phyloP scores from a whole-genome alignment of 306 rosid species.

The Canavalia ensiformis region DNA sequence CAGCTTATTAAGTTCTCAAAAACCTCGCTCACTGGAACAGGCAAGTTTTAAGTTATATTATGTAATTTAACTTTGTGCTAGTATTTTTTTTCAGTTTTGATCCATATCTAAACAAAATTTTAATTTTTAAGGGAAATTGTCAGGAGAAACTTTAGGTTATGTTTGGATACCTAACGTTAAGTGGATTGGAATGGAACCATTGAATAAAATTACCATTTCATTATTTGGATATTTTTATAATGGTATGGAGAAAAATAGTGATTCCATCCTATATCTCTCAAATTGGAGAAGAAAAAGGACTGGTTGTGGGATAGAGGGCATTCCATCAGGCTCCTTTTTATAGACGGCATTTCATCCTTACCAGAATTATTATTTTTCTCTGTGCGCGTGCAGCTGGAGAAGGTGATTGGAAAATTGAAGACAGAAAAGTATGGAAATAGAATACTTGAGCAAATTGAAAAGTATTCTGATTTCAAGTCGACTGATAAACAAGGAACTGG shows the following conservation, averaged over 20 bases:
- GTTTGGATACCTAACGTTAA: neutral
- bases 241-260: neutral
- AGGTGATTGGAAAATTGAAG: conserved; percentile 80
- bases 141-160: neutral
- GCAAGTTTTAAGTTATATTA: conserved; percentile 52
- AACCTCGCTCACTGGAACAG: conserved; percentile 77
- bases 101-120: conserved; percentile 12
- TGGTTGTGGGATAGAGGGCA: neutral
- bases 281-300: neutral
- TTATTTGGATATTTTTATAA: neutral
- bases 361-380: conserved; percentile 16
- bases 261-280: conserved; percentile 3
- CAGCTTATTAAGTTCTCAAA: conserved; percentile 69
- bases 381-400: conserved; percentile 74
- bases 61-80: conserved; percentile 25
- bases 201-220: neutral
- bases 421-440: conserved; percentile 75
- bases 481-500: conserved; percentile 56
- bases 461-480: conserved; percentile 53
- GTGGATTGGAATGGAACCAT: neutral
- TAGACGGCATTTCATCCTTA: neutral
- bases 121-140: neutral
- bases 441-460: conserved; percentile 69
- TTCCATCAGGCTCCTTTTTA: neutral
- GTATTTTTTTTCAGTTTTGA: conserved; percentile 24